These are phyloP conservation scores for Trebouxia gelatinosa DNA, from an alignment of 163 green algal genomes.

Conservation along the genomic window DNA sequence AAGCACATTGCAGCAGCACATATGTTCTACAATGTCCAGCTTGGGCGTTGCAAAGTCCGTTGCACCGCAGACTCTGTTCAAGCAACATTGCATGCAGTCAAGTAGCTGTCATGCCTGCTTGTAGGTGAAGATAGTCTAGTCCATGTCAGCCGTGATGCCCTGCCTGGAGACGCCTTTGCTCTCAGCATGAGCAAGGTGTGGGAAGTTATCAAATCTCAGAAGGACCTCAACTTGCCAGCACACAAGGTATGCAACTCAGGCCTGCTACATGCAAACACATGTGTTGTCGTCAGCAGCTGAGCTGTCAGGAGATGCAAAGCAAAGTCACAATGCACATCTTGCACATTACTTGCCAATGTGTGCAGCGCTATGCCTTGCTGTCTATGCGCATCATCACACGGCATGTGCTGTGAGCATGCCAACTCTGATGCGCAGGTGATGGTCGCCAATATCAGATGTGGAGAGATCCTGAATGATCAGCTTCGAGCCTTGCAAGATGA, in stretches of 20 bases:
- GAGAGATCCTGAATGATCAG: slow-evolving; percentile 81
- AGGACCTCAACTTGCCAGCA: slow-evolving; percentile 95
- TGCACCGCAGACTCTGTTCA: no score
- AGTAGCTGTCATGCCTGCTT: neutral
- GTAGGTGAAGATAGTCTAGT: slow-evolving; percentile 51
- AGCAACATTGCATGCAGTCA: no score
- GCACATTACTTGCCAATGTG: no score
- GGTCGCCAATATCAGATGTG: slow-evolving; percentile 95
- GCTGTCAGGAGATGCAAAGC: no score
- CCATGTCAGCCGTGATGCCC: slow-evolving; percentile 48
- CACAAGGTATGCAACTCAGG: slow-evolving; percentile 78
- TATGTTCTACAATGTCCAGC: no score
- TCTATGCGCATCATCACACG: no score
- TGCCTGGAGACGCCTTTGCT: slow-evolving; percentile 80
- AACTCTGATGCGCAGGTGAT: slow-evolving; percentile 89
- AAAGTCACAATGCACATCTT: slow-evolving; percentile 14
- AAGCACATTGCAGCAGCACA: no score
- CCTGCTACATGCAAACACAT: neutral
- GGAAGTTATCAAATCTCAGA: slow-evolving; percentile 87
- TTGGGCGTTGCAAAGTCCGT: no score
- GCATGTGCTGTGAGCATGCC: no score
- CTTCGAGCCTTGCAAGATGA: slow-evolving; percentile 60
- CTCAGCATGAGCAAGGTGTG: slow-evolving; percentile 86
- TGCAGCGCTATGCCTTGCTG: no score
- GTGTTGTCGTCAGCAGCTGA: no score